Conservation (phyloP, 768 basidiomycete species). For the Suillus clintonianus region DNA sequence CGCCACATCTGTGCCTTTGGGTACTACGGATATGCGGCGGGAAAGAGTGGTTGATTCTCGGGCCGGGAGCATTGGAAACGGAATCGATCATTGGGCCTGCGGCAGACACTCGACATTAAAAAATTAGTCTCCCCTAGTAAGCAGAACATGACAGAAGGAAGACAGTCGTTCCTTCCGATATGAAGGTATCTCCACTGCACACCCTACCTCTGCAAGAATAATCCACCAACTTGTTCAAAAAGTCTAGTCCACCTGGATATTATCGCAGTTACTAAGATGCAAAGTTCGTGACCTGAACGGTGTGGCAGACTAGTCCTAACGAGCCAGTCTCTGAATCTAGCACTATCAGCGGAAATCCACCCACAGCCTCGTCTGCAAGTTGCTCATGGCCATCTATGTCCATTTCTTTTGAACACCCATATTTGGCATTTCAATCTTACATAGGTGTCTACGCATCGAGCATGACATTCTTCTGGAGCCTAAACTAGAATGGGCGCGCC, state of each 20-base stretch:
- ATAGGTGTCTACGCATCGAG: neutral
- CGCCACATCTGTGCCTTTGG: neutral
- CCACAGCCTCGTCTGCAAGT: neutral
- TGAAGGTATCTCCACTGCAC: neutral
- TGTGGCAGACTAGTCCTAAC: neutral
- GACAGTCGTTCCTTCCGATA: neutral
- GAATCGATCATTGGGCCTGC: neutral
- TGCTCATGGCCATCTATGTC: neutral
- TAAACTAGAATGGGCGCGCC: neutral
- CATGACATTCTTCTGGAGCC: neutral
- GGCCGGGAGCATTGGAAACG: neutral
- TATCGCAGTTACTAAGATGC: neutral
- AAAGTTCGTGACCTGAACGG: neutral
- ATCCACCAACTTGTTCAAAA: neutral
- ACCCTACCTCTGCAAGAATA: neutral
- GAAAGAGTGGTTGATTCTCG: neutral
- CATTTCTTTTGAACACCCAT: neutral
- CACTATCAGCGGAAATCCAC: neutral
- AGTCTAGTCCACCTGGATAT: neutral
- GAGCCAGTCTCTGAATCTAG: neutral
- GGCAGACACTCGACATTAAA: neutral
- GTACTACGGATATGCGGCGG: neutral
- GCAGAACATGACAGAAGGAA: neutral
- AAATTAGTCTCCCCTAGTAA: neutral
- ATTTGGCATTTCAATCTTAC: neutral